Conservation (phyloP, 208 protist species). For the Balamuthia mandrillaris region DNA sequence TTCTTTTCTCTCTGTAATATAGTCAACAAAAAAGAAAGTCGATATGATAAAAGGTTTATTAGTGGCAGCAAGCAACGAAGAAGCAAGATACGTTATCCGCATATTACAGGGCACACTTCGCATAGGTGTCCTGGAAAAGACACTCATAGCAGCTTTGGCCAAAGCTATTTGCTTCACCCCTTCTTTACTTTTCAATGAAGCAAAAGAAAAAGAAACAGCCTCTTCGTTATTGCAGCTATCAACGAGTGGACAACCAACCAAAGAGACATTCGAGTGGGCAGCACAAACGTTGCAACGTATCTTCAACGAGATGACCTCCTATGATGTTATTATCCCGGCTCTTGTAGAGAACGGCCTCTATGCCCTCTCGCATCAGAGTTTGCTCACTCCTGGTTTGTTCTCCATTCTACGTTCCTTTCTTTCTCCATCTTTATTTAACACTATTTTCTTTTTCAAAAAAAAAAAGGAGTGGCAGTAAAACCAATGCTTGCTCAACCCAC, state of each 20-base stretch:
- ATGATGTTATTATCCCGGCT: neutral
- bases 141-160: neutral
- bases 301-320: slow-evolving; percentile 32
- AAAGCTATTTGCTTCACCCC: too few species aligned
- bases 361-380: neutral
- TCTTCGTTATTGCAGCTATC: too few species aligned
- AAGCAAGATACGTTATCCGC: slow-evolving; percentile 1
- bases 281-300: neutral
- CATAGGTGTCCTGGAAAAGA: slow-evolving; percentile 19
- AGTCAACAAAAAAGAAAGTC: slow-evolving; percentile 6
- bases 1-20: neutral
- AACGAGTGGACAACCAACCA: neutral
- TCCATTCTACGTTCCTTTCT: neutral
- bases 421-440: neutral
- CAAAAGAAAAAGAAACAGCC: neutral
- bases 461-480: neutral
- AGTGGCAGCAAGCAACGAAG: neutral
- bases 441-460: neutral
- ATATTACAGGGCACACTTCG: slow-evolving; percentile 1
- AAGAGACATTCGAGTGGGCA: neutral
- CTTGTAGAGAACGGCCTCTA: neutral
- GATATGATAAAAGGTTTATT: slow-evolving; percentile 12
- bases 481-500: neutral
- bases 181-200: neutral
- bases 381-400: neutral